Conservation (phyloP, 2,329 filamentous ascomycete genomes). For the Beauveria sp. region DNA sequence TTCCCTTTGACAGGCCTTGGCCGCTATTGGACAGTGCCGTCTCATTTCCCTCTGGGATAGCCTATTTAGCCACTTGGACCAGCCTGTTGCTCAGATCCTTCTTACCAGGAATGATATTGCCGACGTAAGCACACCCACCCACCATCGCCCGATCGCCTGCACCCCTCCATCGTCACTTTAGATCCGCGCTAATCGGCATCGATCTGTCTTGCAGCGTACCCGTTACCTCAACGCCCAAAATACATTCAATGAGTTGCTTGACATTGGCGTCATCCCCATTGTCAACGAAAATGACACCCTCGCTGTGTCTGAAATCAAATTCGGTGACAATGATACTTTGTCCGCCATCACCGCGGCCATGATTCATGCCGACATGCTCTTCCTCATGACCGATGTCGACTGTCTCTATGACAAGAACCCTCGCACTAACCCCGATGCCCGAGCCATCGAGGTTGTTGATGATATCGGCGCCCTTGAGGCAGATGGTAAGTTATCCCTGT, state of each 20-base stretch:
- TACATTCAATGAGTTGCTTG: conserved; percentile 79
- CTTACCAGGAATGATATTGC: conserved; percentile 94
- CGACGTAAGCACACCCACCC: conserved; percentile 51
- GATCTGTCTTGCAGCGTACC: conserved; percentile 51
- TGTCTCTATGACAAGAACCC: conserved; percentile 97
- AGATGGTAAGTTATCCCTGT: conserved; percentile 49
- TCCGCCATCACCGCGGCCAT: conserved; percentile 95
- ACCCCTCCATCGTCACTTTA: conserved; percentile 6
- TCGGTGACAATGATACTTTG: conserved; percentile 96
- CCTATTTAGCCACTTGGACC: conserved; percentile 76
- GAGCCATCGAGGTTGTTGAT: conserved; percentile 84
- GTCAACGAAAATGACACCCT: conserved; percentile 99
- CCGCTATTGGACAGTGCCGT: conserved; percentile 91
- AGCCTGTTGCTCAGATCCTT: conserved; percentile 90
- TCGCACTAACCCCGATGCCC: conserved; percentile 72
- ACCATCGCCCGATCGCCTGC: background rate
- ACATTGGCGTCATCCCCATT: conserved; percentile 95
- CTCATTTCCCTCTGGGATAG: conserved; percentile 95
- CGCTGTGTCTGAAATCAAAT: conserved; percentile 97
- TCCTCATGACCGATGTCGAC: conserved; percentile 98
- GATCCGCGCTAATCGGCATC: conserved; percentile 6
- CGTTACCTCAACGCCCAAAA: conserved; percentile 97
- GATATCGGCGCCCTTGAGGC: conserved; percentile 77
- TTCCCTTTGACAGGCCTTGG: conserved; percentile 56
- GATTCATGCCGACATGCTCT: conserved; percentile 93